These are phyloP conservation scores for Aureobasidium sp. DNA, from an alignment of 2,329 filamentous ascomycete species.

Conservation along the genomic window DNA sequence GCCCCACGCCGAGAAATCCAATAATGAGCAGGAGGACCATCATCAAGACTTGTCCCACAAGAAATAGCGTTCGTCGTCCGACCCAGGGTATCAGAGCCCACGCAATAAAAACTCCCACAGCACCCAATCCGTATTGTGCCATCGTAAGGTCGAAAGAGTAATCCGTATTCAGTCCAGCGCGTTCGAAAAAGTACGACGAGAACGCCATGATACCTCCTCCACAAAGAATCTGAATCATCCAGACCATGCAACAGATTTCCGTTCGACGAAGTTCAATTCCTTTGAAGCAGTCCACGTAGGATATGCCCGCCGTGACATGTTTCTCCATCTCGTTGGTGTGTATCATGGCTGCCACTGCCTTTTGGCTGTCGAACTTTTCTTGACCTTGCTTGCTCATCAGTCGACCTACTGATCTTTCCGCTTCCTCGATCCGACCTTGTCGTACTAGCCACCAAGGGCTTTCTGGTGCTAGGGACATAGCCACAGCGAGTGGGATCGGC, in stretches of 20 bases:
- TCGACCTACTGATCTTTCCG: constrained; percentile 24
- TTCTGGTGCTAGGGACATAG: constrained; percentile 24
- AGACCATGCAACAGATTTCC: constrained; percentile 33
- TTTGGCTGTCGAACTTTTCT: constrained; percentile 22
- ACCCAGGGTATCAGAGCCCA: constrained; percentile 30
- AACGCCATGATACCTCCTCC: constrained; percentile 28
- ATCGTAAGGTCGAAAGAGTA: constrained; percentile 33
- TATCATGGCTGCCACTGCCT: constrained; percentile 31
- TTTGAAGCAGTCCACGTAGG: constrained; percentile 46
- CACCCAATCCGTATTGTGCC: constrained; percentile 23
- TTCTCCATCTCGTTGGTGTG: constrained; percentile 46
- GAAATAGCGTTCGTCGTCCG: constrained; percentile 34
- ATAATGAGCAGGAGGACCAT: constrained; percentile 25
- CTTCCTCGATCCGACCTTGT: constrained; percentile 29
- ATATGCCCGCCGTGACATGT: constrained; percentile 38
- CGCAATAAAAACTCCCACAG: constrained; percentile 21
- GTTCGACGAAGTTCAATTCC: constrained; percentile 42
- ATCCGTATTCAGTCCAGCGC: constrained; percentile 29
- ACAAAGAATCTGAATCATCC: constrained; percentile 29
- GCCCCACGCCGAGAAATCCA: constrained; percentile 19
- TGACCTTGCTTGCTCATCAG: constrained; percentile 20
- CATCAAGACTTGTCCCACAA: constrained; percentile 26
- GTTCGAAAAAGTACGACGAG: constrained; percentile 32
- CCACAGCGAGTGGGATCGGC: constrained; percentile 25
- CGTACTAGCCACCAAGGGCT: constrained; percentile 35